These are phyloP conservation scores for Zasmidium angulare DNA, from an alignment of 2,329 filamentous ascomycete species.

Conservation along the genomic window DNA sequence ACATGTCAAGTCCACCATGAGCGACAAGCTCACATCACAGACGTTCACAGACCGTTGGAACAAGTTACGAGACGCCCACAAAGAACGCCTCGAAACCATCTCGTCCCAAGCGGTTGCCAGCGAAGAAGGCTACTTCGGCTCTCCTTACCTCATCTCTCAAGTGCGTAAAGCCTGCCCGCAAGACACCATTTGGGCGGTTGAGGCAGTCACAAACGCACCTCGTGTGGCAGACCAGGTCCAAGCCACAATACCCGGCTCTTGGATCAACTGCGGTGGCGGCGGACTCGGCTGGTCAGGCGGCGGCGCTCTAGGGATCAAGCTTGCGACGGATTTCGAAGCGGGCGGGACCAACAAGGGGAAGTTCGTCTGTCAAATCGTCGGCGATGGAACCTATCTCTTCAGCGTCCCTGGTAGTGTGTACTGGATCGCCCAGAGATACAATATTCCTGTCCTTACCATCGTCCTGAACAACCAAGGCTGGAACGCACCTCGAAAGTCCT, in stretches of 20 bases:
- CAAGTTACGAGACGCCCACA: conserved; percentile 58
- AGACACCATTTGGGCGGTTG: conserved; percentile 73
- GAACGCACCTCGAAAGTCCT: conserved; percentile 63
- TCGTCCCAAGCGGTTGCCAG: conserved; percentile 58
- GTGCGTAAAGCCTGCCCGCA: conserved; percentile 58
- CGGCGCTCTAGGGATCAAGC: conserved; percentile 71
- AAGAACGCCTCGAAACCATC: conserved; percentile 60
- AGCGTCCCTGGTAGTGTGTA: conserved; percentile 65
- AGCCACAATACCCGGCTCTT: conserved; percentile 66
- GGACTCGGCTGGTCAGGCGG: conserved; percentile 81
- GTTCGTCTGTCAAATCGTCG: conserved; percentile 65
- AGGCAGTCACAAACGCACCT: conserved; percentile 71
- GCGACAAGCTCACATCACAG: conserved; percentile 36
- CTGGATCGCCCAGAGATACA: conserved; percentile 67
- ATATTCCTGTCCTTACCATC: conserved; percentile 65
- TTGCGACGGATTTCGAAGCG: conserved; percentile 59
- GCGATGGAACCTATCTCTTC: conserved; percentile 68
- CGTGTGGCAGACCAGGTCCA: conserved; percentile 71
- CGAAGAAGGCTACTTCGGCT: conserved; percentile 62
- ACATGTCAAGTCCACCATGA: conserved; percentile 55
- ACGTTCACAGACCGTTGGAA: conserved; percentile 48
- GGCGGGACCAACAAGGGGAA: conserved; percentile 54
- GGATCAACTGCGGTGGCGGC: conserved; percentile 79
- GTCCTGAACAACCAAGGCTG: conserved; percentile 71
- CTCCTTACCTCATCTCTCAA: conserved; percentile 56